A percentile compares a stretch with the other conserved stretches of the same genome.
phyloP scores from a whole-genome alignment of 1,139 yeast species.

The Lodderomyces beijingensis region DNA sequence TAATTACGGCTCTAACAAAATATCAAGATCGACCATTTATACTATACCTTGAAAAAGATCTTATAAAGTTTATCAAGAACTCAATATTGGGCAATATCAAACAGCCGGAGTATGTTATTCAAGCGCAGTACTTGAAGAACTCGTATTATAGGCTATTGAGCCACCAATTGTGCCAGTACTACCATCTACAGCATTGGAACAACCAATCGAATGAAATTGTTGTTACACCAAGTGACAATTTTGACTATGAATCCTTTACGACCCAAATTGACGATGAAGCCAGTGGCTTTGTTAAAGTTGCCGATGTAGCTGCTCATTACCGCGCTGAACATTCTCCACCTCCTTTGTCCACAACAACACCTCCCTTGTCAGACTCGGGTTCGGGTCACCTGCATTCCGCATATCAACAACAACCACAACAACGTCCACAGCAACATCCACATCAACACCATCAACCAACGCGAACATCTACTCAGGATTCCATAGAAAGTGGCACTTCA shows the following conservation, averaged over 20 bases:
- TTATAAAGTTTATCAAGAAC: conserved; percentile 32
- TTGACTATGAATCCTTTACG: conserved; percentile 17
- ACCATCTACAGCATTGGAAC: conserved; percentile 39
- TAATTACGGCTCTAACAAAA: conserved; percentile 38
- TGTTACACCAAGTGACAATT: conserved; percentile 19
- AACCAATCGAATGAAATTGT: conserved; percentile 23
- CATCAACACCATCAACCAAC: not conserved
- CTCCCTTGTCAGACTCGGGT: too few relatives aligned
- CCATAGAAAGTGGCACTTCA: too few relatives aligned
- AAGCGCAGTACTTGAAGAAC: conserved; percentile 45
- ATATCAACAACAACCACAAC: conserved; percentile 2
- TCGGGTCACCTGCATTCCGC: not conserved
- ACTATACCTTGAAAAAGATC: conserved; percentile 47
- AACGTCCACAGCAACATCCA: not conserved
- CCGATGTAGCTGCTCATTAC: conserved; percentile 12
- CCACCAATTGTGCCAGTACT: conserved; percentile 68
- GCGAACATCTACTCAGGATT: not conserved
- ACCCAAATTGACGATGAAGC: conserved; percentile 7
- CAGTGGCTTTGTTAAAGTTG: conserved; percentile 10
- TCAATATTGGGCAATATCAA: conserved; percentile 10
- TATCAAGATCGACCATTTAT: conserved; percentile 50
- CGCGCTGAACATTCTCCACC: conserved; percentile 8
- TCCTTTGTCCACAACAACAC: conserved; percentile 1
- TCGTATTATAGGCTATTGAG: conserved; percentile 63
- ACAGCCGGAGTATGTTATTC: conserved; percentile 17